Base-by-base conservation (phyloP, 306 rosid species). In the Cicer bijugum region DNA sequence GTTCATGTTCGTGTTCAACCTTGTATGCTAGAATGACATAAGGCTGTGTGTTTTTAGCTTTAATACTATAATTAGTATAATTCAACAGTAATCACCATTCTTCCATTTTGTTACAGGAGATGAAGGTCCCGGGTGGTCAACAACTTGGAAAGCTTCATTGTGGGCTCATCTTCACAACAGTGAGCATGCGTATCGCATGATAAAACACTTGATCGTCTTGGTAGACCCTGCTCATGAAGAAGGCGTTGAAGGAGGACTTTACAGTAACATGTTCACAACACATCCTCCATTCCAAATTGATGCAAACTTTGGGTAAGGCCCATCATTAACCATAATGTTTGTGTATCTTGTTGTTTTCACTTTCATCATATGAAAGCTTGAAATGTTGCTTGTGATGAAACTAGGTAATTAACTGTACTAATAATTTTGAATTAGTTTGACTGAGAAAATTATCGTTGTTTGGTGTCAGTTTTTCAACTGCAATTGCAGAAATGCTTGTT, bases 41-140 rank as follows among this genome's bases (percentile, higher is more conserved):
- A 67, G 19, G 50, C 11, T 39, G 20, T 37, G 12, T 14, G 23
- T 16, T 61, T 67, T 73, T 23, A 19, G 10, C 56, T 48, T 17
- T 44, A 63, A 28, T 74, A 56, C 51, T 42, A 12, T 28, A 81
- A 44, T 40, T 44, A 48, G 9, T 46, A 61, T 14, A 19, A 23
- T 65, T 65, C 40, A 43, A 78, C n/a, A 46, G 43, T 53, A 61
- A 70, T 43, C 78, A 65, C 67, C 62, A 67, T 72, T 81, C 71
- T 7, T 69, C 66, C 74, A 7, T 17, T 58, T 60, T 77, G 39
- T 68, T 80, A 84, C 85, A 94, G 97, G 98, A 69, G 97, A 88
- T 57, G 98, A 94, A 1, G 97, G 98, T 77, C 97, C 98, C n/a
- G 98, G 96, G 65, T 94, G 98, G 98, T 94, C 98, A 39, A 91